Base-by-base conservation (phyloP, 129 eudicot species). In the Arctium lappa region DNA sequence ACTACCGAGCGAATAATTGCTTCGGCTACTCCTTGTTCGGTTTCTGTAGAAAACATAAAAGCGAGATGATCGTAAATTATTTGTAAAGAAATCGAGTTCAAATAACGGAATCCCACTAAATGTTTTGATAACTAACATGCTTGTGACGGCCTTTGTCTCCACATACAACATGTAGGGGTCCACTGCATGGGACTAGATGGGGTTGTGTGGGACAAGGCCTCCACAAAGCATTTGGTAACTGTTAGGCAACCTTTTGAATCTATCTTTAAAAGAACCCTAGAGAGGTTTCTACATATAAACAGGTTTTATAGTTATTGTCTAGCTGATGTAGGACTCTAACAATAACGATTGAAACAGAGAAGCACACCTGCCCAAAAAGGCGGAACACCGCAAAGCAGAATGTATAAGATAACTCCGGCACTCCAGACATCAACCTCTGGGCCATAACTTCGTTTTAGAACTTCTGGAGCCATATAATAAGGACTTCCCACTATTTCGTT, bases 11-110 rank as follows among this genome's bases (percentile, higher is more conserved):
- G 93, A 79, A 93, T 91, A 69, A 93, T 93, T 48, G 97, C 97
- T 88, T 88, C 96, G 7, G 97, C 97, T 68, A 93, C 97, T 79
- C 97, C 97, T 88, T 93, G 97, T 85, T 93, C 96, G 62, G 96
- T 91, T 87, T 93, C 97, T 93, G 5, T 72, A 29, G 38, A 8
- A 16, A 0, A 31, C 15, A 65, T 44, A 42, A 6, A 74, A 82
- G 53, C 30, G 39, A 34, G 36, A 71, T 46, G 68, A 29, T 46
- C n/a, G 68, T 18, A 5, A 60, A 60, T 60, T 16, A n/a, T 5
- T 16, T n/a, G 2, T 60, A 16, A 60, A n/a, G 68, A 60, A 60
- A 18, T 60, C 68, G 18, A 56, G 65, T 56, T 56, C 10, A 56
- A 56, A 2, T 16, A 56, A 56, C 1, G 18, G 18, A 56, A 56